Base-by-base conservation (phyloP, 768 basidiomycete species). In the Sporobolomyces pararoseus region DNA sequence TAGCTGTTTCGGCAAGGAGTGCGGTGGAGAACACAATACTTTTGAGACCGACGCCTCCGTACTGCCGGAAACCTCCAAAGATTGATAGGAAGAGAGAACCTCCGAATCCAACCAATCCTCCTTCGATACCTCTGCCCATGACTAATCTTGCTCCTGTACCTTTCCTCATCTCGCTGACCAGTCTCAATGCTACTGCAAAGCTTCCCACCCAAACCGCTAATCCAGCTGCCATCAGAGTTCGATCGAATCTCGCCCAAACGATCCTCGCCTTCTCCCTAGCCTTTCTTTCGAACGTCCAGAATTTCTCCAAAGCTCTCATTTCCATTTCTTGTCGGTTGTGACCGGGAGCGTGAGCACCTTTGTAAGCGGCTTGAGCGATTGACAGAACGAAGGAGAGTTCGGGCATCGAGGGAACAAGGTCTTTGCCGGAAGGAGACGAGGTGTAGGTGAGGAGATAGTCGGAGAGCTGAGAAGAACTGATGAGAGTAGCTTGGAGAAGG, bases 211-310 rank as follows among this genome's bases (percentile, higher is more conserved):
- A 83, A 31, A 90, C 79, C 0, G 79, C 74, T 14, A 95, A 79
- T 0, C 95, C 96, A 32, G 88, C 81, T 6, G 81, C 79, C 84
- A 98, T 97, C 19, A 90, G 82, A 2, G 84, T 75, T 4, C 88
- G 82, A 72, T 92, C 90, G 82, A 99, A 98, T 76, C 91, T 90
- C 1, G 96, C 95, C 96, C 96, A 99, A 63, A 97, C 86, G 17
- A 84, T 79, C 10, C 94, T 88, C 76, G 94, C 94, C 3, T 84
- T 84, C 1, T 83, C 80, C 39, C 93, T 83, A 7, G 89, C 86
- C 21, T 83, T 78, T 13, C 86, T 83, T 17, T 85, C 86, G 76
- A 86, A 91, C 23, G 82, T 79, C 55, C 83, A 75, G 55, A 78
- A 76, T 21, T 69, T 63, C 7, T 46, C 52, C 34, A 79, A 65